phyloP scores from a whole-genome alignment of 1,284 basidiomycete genomes.

The Cryptococcus wingfieldii region DNA sequence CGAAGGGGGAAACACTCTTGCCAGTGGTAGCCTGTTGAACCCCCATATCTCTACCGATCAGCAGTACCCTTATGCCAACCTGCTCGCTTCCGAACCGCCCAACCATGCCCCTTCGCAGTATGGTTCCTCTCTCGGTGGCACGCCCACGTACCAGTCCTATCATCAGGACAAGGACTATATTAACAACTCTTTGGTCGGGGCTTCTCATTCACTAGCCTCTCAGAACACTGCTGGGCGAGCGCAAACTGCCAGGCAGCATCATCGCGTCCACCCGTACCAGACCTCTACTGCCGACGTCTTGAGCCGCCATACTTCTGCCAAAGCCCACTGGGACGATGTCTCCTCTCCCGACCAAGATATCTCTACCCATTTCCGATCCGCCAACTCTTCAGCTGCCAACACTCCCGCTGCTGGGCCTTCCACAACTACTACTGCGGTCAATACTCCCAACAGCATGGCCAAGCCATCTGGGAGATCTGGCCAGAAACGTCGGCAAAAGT shows the following conservation, averaged over 20 bases:
- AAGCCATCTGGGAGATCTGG: slow-evolving; percentile 11
- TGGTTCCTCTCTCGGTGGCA: not conserved
- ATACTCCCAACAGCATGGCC: not conserved
- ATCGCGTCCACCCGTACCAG: slow-evolving; percentile 5
- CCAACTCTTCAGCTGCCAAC: not conserved
- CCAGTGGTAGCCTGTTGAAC: not conserved
- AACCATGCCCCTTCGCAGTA: not conserved
- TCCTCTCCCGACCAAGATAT: slow-evolving; percentile 9
- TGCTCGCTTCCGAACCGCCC: slow-evolving; percentile 8
- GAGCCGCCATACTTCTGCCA: slow-evolving; percentile 6
- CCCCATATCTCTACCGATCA: slow-evolving; percentile 5
- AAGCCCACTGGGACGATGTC: slow-evolving; percentile 12
- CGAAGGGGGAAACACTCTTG: not conserved
- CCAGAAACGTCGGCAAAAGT: slow-evolving; percentile 40
- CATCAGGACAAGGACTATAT: not conserved
- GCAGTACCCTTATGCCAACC: slow-evolving; percentile 13
- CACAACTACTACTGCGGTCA: not conserved
- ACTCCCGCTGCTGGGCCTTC: not conserved
- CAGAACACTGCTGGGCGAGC: not conserved
- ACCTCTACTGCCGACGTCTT: slow-evolving; percentile 13
- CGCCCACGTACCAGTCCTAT: not conserved
- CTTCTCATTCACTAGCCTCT: not conserved
- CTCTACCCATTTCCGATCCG: not conserved
- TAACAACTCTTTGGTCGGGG: not conserved
- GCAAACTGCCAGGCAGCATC: not conserved